A percentile compares a stretch with the other conserved stretches of the same genome.
Evolutionary conservation across 2,329 filamentous ascomycete species (phyloP).

Genomic region (Huntiella moniliformis): DNA sequence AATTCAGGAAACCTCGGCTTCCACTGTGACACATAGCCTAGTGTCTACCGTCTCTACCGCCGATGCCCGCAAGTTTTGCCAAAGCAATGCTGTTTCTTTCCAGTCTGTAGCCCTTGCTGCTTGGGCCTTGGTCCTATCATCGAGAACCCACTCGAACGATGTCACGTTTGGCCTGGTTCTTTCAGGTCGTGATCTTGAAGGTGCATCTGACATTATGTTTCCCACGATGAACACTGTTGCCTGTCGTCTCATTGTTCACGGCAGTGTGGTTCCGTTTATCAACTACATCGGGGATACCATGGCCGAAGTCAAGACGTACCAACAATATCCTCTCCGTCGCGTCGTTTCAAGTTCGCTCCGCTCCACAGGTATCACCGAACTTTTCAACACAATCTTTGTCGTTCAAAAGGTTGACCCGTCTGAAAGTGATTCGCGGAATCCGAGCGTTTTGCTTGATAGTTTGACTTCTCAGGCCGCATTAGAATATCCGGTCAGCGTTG

Average conservation of each 20-base stretch:
- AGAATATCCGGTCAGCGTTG: slow-evolving; percentile 67
- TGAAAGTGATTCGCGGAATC: neutral
- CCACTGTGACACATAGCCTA: neutral
- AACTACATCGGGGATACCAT: slow-evolving; percentile 55
- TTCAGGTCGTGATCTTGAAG: slow-evolving; percentile 62
- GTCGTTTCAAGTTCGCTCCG: slow-evolving; percentile 20
- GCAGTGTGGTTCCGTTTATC: slow-evolving; percentile 44
- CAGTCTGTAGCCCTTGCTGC: slow-evolving; percentile 25
- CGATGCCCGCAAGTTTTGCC: slow-evolving; percentile 18
- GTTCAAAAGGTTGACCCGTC: slow-evolving; percentile 18
- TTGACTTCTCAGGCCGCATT: slow-evolving; percentile 30
- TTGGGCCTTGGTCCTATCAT: slow-evolving; percentile 54
- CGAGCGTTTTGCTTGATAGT: neutral
- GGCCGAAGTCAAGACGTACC: slow-evolving; percentile 45
- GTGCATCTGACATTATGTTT: slow-evolving; percentile 51
- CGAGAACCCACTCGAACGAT: slow-evolving; percentile 45
- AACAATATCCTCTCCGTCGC: slow-evolving; percentile 60
- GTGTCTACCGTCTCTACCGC: slow-evolving; percentile 20
- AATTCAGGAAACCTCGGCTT: neutral
- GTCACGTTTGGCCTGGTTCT: slow-evolving; percentile 68
- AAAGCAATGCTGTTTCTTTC: neutral
- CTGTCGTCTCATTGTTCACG: slow-evolving; percentile 54
- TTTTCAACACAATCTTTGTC: slow-evolving; percentile 40
- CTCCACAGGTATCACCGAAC: slow-evolving; percentile 9
- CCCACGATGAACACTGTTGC: slow-evolving; percentile 86